phyloP scores from a whole-genome alignment of 2,329 filamentous ascomycete genomes.

The Cryphonectria japonica region DNA sequence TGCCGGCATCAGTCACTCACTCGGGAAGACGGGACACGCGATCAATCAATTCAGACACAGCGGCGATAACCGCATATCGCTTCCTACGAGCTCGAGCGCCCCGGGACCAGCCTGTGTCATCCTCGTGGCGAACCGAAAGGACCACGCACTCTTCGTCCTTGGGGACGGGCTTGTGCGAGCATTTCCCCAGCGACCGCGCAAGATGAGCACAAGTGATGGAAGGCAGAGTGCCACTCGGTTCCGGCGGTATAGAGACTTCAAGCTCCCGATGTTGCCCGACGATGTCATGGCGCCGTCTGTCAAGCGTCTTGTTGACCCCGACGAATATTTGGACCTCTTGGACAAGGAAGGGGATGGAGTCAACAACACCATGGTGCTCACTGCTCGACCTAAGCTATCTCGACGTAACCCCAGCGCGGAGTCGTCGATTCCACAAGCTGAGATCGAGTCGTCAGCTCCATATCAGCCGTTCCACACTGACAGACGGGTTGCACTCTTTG shows the following conservation, averaged over 20 bases:
- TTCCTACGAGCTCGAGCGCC: conserved; percentile 60
- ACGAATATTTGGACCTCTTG: conserved; percentile 58
- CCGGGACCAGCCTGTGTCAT: conserved; percentile 64
- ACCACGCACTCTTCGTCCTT: conserved; percentile 66
- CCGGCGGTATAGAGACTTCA: conserved; percentile 67
- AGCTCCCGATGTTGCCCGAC: conserved; percentile 65
- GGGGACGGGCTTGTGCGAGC: conserved; percentile 69
- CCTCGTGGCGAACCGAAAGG: conserved; percentile 67
- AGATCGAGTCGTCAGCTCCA: conserved; percentile 93
- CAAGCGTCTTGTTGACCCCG: conserved; percentile 59
- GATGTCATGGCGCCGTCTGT: conserved; percentile 60
- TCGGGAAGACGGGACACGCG: conserved; percentile 72
- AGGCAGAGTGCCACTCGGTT: conserved; percentile 58
- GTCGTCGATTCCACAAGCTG: conserved; percentile 73
- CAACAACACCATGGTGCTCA: conserved; percentile 58
- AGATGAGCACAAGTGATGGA: conserved; percentile 56
- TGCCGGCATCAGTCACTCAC: conserved; percentile 73
- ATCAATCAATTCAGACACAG: conserved; percentile 74
- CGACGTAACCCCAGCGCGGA: conserved; percentile 52
- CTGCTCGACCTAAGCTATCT: conserved; percentile 44
- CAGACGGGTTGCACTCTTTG: conserved; percentile 75
- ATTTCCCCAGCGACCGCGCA: conserved; percentile 63
- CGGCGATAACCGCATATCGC: conserved; percentile 73
- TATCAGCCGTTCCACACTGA: conserved; percentile 98
- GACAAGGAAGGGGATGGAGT: conserved; percentile 58